A percentile compares a stretch with the other conserved stretches of the same genome.
These are phyloP conservation scores for Xylariaceae sp. DNA, from an alignment of 2,329 filamentous ascomycete genomes.

Conservation along the genomic window DNA sequence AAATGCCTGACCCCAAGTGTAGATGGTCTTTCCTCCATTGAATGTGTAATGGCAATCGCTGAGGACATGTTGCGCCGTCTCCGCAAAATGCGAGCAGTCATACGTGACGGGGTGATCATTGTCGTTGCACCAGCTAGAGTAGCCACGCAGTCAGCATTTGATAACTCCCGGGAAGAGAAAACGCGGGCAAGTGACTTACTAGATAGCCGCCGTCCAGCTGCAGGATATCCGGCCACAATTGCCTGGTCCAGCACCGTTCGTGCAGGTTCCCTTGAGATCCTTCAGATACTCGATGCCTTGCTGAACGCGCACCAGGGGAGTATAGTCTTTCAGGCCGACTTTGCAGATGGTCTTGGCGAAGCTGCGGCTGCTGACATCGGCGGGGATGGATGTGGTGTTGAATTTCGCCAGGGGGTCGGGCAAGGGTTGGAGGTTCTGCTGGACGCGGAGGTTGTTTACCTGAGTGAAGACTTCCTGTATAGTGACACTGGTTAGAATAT, in stretches of 20 bases:
- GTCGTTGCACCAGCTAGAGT: background rate
- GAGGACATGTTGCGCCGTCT: background rate
- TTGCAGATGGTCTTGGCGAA: background rate
- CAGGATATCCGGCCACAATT: background rate
- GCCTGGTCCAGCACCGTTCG: background rate
- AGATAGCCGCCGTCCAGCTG: background rate
- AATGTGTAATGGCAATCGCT: background rate
- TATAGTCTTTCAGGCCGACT: background rate
- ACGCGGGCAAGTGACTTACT: background rate
- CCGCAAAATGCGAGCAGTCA: background rate
- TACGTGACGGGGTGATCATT: background rate
- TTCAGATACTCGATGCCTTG: background rate
- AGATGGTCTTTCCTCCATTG: background rate
- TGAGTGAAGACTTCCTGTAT: background rate
- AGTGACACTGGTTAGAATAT: background rate
- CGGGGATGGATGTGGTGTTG: background rate
- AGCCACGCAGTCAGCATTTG: background rate
- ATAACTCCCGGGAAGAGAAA: background rate
- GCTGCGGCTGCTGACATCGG: background rate
- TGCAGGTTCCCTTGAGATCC: background rate
- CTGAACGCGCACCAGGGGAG: background rate
- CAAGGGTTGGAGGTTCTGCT: background rate
- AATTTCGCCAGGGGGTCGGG: background rate
- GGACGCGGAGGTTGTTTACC: background rate
- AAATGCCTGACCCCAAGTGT: background rate